Evolutionary conservation across 2,329 filamentous ascomycete species (phyloP), one percentile per base, ranked within the genome.

Genomic region (Aspergillus sp.): DNA sequence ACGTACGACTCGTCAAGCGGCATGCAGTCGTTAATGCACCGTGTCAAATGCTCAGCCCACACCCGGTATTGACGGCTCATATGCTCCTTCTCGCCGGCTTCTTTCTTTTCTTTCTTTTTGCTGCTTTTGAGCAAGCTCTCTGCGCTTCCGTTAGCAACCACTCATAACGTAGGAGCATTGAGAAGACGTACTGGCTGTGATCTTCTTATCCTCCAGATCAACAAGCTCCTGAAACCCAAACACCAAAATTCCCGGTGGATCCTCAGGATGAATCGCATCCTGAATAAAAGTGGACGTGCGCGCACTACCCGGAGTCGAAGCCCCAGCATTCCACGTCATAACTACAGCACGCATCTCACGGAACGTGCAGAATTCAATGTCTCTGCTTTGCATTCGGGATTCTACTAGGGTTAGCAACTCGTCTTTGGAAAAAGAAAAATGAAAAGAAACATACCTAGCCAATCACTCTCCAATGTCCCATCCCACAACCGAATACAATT

Each of bases 171-270:
- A 39, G 4, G 4, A 15, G 5, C 10, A 19, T 15, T 19, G 9
- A 17, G 9, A 13, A 19, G 49, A 76, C 78, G 62, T 68, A 82
- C 83, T 96, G n/a, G 93, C 93, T 19, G 91, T 97, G 44, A 94
- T 86, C 57, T 90, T 94, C 73, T 97, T 97, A 71, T 98, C 88
- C 66, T 98, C 93, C 6, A 98, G 76, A 62, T 98, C 93, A 3
- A 98, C 93, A n/a, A 98, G 78, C 68, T 98, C 93, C 67, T 98
- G 93, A 67, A 98, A 98, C 1, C 90, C 91, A 74, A 98, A 98
- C 1, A 97, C 81, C 2, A 97, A 72, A 44, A 98, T 90, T 58
- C 97, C 93, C 0, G 93, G 89, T 6, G 86, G 83, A 35, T 85
- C 80, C 52, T 86, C 84, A n/a, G 80, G 81, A 54, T 84, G 80